Base-by-base conservation (phyloP, 257 asterid species). In the Euphrasia confusa region DNA sequence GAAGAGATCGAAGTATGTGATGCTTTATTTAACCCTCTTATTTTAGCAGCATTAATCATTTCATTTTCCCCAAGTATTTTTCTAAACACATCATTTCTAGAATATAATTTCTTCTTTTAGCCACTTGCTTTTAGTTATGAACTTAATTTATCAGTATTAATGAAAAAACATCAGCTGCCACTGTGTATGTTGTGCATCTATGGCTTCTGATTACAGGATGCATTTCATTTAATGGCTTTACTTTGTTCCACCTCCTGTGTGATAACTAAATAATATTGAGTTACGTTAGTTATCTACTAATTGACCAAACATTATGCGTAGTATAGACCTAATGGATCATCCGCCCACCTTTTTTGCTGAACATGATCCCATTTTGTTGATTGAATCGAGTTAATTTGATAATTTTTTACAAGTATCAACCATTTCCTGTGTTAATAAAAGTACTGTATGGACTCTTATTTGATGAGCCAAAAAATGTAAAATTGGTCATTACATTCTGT, bases 1-100 rank as follows among this genome's bases (percentile, higher is more conserved):
- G 58, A 74, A 58, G 95, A 80, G 26, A 42, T 59, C 14, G 52
- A 24, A 54, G 44, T 63, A 65, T 4, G 12, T 15, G 50, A 58
- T 54, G 63, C 57, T 60, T 67, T 32, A 52, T 48, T 65, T 37
- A 37, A 37, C 9, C 42, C 42, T 37, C 42, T 37, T 11, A 37
- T 37, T 9, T 33, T 7, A 33, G 62, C 65, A 61, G 56, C 27
- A 17, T 44, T n/a, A 9, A 61, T 54, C 40, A 47, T 28, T 55
- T 61, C 24, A 0, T 30, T 68, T 47, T 39, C 63, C 63, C 45
- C 39, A 44, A 21, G 24, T 11, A 17, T 11, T 37, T 8, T 8
- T 37, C 42, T 37, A 57, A 63, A 45, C 13, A 32, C 42, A 54
- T 47, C 65, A 57, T 37, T 52, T 15, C 63, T 14, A 15, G 44